Conservation (phyloP, 2,329 filamentous ascomycete genomes). For the Akanthomyces uredinophilus region DNA sequence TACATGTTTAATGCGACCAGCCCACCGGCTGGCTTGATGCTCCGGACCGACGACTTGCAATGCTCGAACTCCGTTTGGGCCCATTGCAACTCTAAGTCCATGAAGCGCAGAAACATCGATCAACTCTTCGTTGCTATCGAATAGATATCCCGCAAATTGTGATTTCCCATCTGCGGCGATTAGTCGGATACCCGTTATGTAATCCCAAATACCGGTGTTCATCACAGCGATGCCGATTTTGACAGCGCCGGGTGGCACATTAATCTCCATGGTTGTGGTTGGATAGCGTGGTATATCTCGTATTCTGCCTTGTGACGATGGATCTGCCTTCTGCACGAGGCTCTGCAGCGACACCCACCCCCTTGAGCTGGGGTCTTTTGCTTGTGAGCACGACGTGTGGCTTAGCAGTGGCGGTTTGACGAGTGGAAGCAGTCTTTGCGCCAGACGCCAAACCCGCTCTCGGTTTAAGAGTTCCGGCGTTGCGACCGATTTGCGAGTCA, state of each 20-base stretch:
- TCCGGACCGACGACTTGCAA: neutral
- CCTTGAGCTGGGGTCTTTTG: neutral
- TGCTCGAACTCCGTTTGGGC: neutral
- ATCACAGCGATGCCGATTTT: neutral
- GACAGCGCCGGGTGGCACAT: neutral
- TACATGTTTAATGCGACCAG: neutral
- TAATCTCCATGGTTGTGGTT: neutral
- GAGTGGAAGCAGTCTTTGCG: neutral
- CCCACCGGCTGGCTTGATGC: neutral
- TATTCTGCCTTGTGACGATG: neutral
- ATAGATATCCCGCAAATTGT: neutral
- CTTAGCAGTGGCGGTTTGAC: neutral
- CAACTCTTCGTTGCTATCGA: neutral
- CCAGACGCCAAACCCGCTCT: neutral
- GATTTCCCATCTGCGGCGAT: no score
- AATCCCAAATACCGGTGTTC: neutral
- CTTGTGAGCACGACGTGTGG: no score
- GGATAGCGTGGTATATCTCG: neutral
- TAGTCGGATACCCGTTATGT: neutral
- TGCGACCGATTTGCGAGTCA: no score
- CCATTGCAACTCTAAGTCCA: neutral
- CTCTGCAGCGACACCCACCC: neutral
- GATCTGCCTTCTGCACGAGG: neutral
- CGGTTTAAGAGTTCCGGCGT: neutral
- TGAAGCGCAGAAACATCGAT: neutral